Evolutionary conservation across 441 rosid species (phyloP), one percentile per base, ranked within the genome.

Genomic region (Geranium incanum): DNA sequence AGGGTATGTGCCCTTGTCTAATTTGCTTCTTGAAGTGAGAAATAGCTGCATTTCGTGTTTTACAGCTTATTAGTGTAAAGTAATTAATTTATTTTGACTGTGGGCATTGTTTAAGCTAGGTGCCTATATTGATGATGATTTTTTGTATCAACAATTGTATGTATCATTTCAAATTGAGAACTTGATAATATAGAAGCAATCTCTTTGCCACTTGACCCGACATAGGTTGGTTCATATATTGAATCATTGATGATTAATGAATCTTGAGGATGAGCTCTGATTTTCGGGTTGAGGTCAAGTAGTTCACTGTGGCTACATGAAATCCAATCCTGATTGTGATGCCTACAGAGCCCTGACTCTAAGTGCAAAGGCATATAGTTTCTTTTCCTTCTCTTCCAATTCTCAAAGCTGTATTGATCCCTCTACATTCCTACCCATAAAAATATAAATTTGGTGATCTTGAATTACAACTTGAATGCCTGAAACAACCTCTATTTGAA

Each of bases 1-100:
- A 74, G 96, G 97, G 99, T 94, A 86, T 77, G 86, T 81, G 19
- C 69, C 70, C 18, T 70, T 19, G 2, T 48, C 7, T 71, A 45
- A 45, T n/a, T 55, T 37, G 8, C 62, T 15, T 15, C 23, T 55
- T 6, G 23, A 55, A 55, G 62, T 23, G 6, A 15, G 19, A 55
- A 15, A 55, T 55, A 55, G 62, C 23, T 55, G 5, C 62, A 55
- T 55, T 5, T 52, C 12, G 15, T 41, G 15, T 50, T 50, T 12
- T 7, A 16, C 23, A 55, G 5, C 16, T 55, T 55, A 55, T 55
- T 13, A 4, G 18, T 55, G 21, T 5, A 5, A n/a, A 5, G 16
- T 15, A 5, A 55, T 55, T 55, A 52, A 2, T n/a, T 15, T 15
- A 15, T 18, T 55, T 55, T n/a, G 62, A 55, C 18, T 16, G 48